Conservation (phyloP, 2,329 filamentous ascomycete genomes). For the Blumeriella jaapii region DNA sequence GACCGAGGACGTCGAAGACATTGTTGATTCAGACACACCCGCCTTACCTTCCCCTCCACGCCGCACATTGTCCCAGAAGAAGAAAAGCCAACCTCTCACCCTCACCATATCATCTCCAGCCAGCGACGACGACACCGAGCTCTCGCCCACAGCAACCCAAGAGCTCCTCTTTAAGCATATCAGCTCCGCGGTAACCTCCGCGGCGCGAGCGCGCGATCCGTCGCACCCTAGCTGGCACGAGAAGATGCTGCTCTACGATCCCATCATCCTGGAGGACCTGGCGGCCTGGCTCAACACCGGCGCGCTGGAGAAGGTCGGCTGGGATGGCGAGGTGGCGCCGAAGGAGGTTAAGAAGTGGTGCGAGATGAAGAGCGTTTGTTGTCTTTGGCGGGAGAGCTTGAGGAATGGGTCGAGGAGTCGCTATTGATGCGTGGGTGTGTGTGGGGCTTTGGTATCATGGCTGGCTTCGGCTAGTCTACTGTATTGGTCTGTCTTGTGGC, state of each 20-base stretch:
- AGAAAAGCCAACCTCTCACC: constrained; percentile 10
- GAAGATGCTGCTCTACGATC: constrained; percentile 88
- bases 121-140: constrained; percentile 7
- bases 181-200: constrained; percentile 40
- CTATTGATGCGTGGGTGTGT: constrained; percentile 15
- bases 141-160: constrained; percentile 32
- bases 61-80: constrained; percentile 13
- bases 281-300: constrained; percentile 71
- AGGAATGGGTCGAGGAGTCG: constrained; percentile 21
- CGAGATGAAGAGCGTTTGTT: constrained; percentile 76
- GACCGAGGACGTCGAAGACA: constrained; percentile 31
- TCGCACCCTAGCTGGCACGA: constrained; percentile 66
- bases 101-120: constrained; percentile 8
- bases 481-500: no score
- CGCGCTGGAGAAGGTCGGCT: constrained; percentile 48
- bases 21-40: constrained; percentile 36
- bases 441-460: no score
- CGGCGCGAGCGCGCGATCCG: constrained; percentile 39
- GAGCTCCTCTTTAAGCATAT: constrained; percentile 39
- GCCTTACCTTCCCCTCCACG: constrained; percentile 21
- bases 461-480: no score
- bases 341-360: constrained; percentile 79
- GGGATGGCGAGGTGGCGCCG: constrained; percentile 51
- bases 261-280: constrained; percentile 78
- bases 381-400: constrained; percentile 46